Base-by-base conservation (phyloP, 2,329 filamentous ascomycete species). In the Aureobasidium sp. region DNA sequence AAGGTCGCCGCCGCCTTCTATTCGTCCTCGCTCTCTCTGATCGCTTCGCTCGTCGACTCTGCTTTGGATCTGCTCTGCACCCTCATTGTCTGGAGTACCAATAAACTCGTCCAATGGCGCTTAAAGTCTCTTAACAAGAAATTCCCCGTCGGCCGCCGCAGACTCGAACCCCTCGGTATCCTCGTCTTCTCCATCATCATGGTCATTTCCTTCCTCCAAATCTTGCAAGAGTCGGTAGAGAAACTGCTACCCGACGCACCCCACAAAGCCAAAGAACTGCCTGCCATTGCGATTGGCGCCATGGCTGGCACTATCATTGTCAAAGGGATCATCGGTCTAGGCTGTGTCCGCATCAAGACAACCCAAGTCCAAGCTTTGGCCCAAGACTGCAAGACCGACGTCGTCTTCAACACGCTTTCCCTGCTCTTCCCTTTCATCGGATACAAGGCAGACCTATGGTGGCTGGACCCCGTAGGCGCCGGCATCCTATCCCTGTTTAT, bases 401-500 rank as follows among this genome's bases (percentile, higher is more conserved):
- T 84, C 16, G 72, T 80, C 58, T 84, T 84, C 69, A 84, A 84
- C 62, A 79, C 79, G 0, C 72, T 83, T 6, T 82, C 79, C 12
- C 74, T 84, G 1, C 70, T 81, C 7, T 84, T 84, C 60, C 80
- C 80, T 0, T 69, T 83, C 24, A 75, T 85, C 45, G 83, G 83
- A 6, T 72, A 78, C 59, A 71, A 78, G 44, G 71, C 77, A 3
- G 64, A 78, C 21, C 61, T 84, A 12, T 86, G 83, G 83, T 86
- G 83, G 83, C 72, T 86, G 12, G 83, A 86, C 62, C 77, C 77
- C 6, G 70, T 78, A 0, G 83, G 83, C 52, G 83, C 83, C 3
- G 76, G 78, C 0, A 61, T 85, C 0, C 71, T 86, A 0, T 84
- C 82, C 0, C 66, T 85, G 4, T 85, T 78, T 69, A 84, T 86